A percentile compares a stretch with the other conserved stretches of the same genome.
Conservation (phyloP, 2,329 filamentous ascomycete species). For the Alternaria panax region DNA sequence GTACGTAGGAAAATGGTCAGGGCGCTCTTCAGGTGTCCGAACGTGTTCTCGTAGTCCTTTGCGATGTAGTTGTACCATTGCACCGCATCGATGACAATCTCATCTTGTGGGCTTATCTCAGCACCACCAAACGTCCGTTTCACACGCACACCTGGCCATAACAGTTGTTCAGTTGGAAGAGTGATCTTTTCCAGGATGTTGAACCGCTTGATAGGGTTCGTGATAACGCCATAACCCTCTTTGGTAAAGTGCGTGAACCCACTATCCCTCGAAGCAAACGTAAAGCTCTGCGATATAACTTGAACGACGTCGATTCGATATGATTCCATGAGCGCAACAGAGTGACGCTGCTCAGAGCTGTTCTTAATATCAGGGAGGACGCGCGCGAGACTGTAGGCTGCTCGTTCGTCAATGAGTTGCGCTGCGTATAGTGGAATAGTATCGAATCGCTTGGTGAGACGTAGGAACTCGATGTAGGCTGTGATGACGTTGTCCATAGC, state of each 20-base stretch:
- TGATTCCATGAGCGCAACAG: constrained; percentile 77
- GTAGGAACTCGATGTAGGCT: constrained; percentile 81
- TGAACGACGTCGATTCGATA: constrained; percentile 74
- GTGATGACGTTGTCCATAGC: constrained; percentile 76
- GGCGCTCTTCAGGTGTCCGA: constrained; percentile 72
- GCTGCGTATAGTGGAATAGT: constrained; percentile 88
- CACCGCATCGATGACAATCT: constrained; percentile 78
- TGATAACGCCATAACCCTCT: constrained; percentile 26
- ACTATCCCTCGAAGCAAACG: constrained; percentile 46
- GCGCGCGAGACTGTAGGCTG: constrained; percentile 74
- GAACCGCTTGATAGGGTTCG: constrained; percentile 42
- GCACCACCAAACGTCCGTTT: constrained; percentile 69
- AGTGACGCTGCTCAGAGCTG: constrained; percentile 67
- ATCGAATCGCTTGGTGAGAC: constrained; percentile 70
- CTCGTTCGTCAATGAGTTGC: constrained; percentile 70
- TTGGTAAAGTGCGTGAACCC: constrained; percentile 37
- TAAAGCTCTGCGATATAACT: constrained; percentile 75
- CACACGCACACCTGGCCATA: constrained; percentile 68
- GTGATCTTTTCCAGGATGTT: constrained; percentile 59
- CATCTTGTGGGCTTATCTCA: constrained; percentile 66
- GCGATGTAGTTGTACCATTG: constrained; percentile 85
- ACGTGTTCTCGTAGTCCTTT: constrained; percentile 66
- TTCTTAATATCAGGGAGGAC: constrained; percentile 78
- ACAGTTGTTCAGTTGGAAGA: constrained; percentile 49
- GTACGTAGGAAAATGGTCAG: constrained; percentile 85